A percentile compares a stretch with the other conserved stretches of the same genome.
phyloP scores from a whole-genome alignment of 495 filamentous ascomycete species.

The Aspergillus cavernicola region DNA sequence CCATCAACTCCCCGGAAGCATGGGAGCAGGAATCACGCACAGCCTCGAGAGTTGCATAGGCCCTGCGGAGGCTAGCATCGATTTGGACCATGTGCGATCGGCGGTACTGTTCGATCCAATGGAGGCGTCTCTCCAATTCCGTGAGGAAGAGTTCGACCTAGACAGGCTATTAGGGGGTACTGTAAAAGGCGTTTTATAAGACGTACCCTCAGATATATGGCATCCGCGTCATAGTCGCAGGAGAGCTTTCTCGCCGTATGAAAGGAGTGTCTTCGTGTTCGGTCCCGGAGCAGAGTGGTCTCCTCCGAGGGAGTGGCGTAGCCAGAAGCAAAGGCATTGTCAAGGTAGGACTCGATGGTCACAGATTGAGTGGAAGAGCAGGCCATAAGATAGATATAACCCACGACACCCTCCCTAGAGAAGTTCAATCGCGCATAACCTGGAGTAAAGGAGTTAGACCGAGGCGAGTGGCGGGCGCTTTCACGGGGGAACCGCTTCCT shows the following conservation, averaged over 20 bases:
- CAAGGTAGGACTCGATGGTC: conserved; percentile 43
- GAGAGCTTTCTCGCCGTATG: conserved; percentile 58
- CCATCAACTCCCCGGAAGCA: conserved; percentile 88
- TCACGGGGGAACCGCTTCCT: conserved; percentile 6
- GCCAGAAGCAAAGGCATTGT: conserved; percentile 26
- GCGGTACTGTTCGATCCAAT: conserved; percentile 84
- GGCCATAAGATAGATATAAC: conserved; percentile 33
- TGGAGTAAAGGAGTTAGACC: conserved; percentile 5
- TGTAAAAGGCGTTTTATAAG: conserved; percentile 12
- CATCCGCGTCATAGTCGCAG: conserved; percentile 64
- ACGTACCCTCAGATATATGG: conserved; percentile 59
- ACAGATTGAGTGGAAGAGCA: conserved; percentile 44
- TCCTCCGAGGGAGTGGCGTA: conserved; percentile 34
- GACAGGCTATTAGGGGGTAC: conserved; percentile 13
- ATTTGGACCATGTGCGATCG: conserved; percentile 76
- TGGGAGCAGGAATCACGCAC: conserved; percentile 84
- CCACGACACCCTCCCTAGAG: background rate
- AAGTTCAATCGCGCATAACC: conserved; percentile 13
- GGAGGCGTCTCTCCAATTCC: conserved; percentile 80
- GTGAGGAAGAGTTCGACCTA: conserved; percentile 87
- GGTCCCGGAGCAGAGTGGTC: conserved; percentile 38
- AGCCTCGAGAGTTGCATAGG: conserved; percentile 80
- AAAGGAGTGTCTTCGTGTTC: conserved; percentile 62
- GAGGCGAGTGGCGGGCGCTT: conserved; percentile 9
- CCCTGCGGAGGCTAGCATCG: conserved; percentile 75